Conservation (phyloP, 2,329 filamentous ascomycete genomes). For the Talaromyces albobiverticillius region DNA sequence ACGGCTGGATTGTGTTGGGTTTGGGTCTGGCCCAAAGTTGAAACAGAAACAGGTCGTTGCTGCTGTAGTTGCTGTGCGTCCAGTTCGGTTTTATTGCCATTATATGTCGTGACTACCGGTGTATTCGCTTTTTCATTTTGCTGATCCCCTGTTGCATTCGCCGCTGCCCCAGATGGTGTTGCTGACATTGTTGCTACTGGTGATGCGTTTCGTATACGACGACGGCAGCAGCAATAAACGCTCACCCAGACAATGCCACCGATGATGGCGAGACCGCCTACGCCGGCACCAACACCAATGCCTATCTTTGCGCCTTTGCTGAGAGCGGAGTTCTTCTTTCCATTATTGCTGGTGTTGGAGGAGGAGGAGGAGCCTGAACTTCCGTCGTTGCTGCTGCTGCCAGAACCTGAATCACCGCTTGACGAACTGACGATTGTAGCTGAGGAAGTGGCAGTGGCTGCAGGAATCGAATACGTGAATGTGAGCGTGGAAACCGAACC, state of each 20-base stretch:
- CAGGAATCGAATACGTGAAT: constrained; percentile 5
- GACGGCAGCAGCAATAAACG: constrained; percentile 1
- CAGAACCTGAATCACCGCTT: neutral
- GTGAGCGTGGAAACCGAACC: neutral
- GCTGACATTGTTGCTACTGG: neutral
- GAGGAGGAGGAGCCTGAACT: neutral
- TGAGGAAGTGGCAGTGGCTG: neutral
- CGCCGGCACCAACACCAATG: constrained; percentile 9
- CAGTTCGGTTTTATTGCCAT: constrained; percentile 6
- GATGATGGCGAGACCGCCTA: constrained; percentile 6
- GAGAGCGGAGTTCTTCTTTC: neutral
- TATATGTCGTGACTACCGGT: neutral
- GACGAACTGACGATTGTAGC: neutral
- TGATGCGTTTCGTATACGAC: neutral
- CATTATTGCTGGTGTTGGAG: neutral
- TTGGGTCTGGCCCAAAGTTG: neutral
- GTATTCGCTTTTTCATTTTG: neutral
- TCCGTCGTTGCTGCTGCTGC: neutral
- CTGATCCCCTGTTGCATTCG: neutral
- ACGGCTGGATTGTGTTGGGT: constrained; percentile 5
- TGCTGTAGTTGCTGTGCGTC: constrained; percentile 7
- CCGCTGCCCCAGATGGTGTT: neutral
- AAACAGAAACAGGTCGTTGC: neutral
- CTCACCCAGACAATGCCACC: neutral
- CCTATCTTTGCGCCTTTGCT: constrained; percentile 13